Percentiles rank a stretch among this genome's conserved stretches.
Conservation (phyloP, 495 filamentous ascomycete species). For the Penicillium odoratum region DNA sequence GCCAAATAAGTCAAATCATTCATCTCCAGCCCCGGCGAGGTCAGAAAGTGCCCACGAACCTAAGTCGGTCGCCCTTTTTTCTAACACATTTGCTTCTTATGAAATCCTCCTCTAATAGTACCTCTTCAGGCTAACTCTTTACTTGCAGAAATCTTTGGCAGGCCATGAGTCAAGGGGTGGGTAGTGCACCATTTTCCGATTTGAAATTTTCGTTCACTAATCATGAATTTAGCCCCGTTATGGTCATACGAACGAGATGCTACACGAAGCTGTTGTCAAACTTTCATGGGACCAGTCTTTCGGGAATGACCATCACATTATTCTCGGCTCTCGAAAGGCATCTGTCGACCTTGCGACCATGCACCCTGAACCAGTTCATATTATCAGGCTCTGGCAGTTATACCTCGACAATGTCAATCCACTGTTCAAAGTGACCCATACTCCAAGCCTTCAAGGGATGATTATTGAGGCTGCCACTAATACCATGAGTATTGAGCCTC, state of each 20-base stretch:
- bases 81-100: neutral
- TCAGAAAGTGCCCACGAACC: constrained; percentile 35
- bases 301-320: constrained; percentile 41
- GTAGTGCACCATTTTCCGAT: neutral
- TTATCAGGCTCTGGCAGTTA: constrained; percentile 49
- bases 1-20: constrained; percentile 26
- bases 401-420: constrained; percentile 55
- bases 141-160: constrained; percentile 45
- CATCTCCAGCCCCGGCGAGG: constrained; percentile 26
- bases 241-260: constrained; percentile 28
- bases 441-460: constrained; percentile 48
- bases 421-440: constrained; percentile 54
- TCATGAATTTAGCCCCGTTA: constrained; percentile 3
- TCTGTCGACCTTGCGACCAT: constrained; percentile 45
- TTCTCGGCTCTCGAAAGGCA: constrained; percentile 47
- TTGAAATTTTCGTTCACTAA: constrained; percentile 5
- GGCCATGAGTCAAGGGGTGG: constrained; percentile 50
- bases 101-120: neutral
- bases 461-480: constrained; percentile 40
- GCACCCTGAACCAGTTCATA: constrained; percentile 47
- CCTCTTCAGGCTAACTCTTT: neutral
- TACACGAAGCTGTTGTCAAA: constrained; percentile 35
- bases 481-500: constrained; percentile 17
- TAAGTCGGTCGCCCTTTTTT: constrained; percentile 35
- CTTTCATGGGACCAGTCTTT: constrained; percentile 45